These are phyloP conservation scores for Phytophthora citrophthora DNA, from an alignment of 352 stramenopile species.

Conservation along the genomic window DNA sequence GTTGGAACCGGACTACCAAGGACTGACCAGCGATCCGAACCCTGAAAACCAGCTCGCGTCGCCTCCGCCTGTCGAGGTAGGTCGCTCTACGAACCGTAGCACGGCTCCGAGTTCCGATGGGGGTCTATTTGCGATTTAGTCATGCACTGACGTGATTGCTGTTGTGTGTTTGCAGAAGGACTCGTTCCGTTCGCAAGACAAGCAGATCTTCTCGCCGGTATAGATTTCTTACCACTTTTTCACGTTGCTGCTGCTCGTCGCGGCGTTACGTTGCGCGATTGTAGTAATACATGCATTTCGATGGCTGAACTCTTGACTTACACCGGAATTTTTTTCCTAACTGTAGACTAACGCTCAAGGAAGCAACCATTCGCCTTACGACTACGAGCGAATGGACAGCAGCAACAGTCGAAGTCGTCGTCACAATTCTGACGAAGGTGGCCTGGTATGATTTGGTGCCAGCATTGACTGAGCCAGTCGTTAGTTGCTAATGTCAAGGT, in stretches of 20 bases:
- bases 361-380: constrained; percentile 15
- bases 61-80: constrained; percentile 62
- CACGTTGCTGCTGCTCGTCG: constrained; percentile 7
- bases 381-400: constrained; percentile 35
- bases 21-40: constrained; percentile 71
- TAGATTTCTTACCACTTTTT: constrained; percentile 24
- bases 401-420: constrained; percentile 1
- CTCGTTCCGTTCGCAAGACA: constrained; percentile 43
- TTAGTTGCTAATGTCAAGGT: constrained; percentile 9
- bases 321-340: constrained; percentile 9
- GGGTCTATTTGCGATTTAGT: constrained; percentile 1
- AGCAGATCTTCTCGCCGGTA: constrained; percentile 43
- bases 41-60: constrained; percentile 69
- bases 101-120: background rate
- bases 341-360: constrained; percentile 20
- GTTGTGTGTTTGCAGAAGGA: constrained; percentile 40
- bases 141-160: constrained; percentile 22
- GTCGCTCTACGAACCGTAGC: constrained; percentile 1
- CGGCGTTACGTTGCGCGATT: constrained; percentile 16
- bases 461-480: constrained; percentile 11
- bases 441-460: constrained; percentile 33
- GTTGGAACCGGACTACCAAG: constrained; percentile 79
- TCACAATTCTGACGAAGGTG: constrained; percentile 19
- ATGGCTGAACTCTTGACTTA: constrained; percentile 27
- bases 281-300: constrained; percentile 44